A percentile compares a stretch with the other conserved stretches of the same genome.
Conservation (phyloP, 805 yeast genomes). For the Komagataella mondaviorum region DNA sequence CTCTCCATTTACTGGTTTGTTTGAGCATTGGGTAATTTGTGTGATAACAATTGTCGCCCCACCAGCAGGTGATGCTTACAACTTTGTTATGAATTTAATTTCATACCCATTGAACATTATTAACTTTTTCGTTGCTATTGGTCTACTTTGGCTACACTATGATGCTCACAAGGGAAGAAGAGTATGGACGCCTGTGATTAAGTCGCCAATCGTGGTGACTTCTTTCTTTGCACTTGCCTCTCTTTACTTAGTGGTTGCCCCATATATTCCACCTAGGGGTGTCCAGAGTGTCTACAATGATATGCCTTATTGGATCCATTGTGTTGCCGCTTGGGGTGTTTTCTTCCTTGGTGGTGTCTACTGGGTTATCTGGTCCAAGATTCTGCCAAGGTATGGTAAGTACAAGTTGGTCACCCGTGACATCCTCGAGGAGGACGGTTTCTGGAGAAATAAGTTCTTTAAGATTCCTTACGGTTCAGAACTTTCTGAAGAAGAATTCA, state of each 20-base stretch:
- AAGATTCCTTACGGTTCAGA: constrained; percentile 13
- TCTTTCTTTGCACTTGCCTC: constrained; percentile 53
- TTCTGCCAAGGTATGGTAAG: constrained; percentile 41
- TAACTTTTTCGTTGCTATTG: constrained; percentile 50
- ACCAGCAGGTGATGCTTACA: constrained; percentile 82
- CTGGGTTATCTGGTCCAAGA: constrained; percentile 50
- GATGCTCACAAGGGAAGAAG: constrained; percentile 32
- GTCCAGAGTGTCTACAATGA: constrained; percentile 57
- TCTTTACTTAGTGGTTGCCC: constrained; percentile 58
- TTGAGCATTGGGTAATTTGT: constrained; percentile 70
- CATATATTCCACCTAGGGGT: constrained; percentile 59
- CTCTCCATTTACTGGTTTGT: constrained; percentile 60
- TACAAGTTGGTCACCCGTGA: constrained; percentile 40
- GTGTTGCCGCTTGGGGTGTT: constrained; percentile 74
- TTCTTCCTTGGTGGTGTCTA: constrained; percentile 52
- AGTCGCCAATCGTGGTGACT: constrained; percentile 50
- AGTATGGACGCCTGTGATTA: constrained; percentile 62
- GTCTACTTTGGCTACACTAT: constrained; percentile 40
- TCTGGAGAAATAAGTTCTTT: constrained; percentile 52
- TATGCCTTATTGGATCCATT: constrained; percentile 53
- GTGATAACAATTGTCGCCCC: constrained; percentile 64
- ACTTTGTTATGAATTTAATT: constrained; percentile 65
- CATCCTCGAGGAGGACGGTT: constrained; percentile 47
- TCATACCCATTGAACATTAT: constrained; percentile 75
- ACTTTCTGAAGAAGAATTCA: not conserved